Evolutionary conservation across 495 filamentous ascomycete genomes (phyloP).

Genomic region (Thermothielavioides terrestris): DNA sequence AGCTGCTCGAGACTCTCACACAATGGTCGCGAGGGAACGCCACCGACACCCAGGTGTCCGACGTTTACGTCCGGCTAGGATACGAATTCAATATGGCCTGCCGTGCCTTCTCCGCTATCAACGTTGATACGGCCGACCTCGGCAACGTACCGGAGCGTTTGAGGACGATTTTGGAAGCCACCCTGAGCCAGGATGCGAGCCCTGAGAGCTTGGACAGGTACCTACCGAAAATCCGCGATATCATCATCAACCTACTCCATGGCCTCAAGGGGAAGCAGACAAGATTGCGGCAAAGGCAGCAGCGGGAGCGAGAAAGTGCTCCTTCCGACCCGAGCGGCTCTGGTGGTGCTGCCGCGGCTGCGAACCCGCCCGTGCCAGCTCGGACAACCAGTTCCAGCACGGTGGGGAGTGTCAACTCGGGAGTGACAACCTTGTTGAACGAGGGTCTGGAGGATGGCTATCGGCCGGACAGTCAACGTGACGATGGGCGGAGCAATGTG

Average conservation of each 20-base stretch:
- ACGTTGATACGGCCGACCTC: conserved; percentile 86
- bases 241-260: conserved; percentile 94
- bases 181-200: conserved; percentile 91
- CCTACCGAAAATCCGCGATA: conserved; percentile 87
- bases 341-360: conserved; percentile 6
- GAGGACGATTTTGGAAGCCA: conserved; percentile 86
- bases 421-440: conserved; percentile 58
- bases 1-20: conserved; percentile 91
- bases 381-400: conserved; percentile 64
- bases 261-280: conserved; percentile 95
- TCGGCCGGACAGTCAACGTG: conserved; percentile 21
- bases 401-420: conserved; percentile 48
- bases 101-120: conserved; percentile 89
- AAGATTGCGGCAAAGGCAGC: conserved; percentile 71
- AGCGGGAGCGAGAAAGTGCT: conserved; percentile 53
- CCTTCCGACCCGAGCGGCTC: conserved; percentile 25
- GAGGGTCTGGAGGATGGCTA: conserved; percentile 45
- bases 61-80: conserved; percentile 93
- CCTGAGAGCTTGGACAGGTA: conserved; percentile 85
- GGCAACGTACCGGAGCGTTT: conserved; percentile 91
- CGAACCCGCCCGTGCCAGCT: conserved; percentile 19
- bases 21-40: conserved; percentile 91
- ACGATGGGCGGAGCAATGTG: conserved; percentile 16
- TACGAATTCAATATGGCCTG: conserved; percentile 99
- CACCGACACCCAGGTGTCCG: conserved; percentile 88